Conservation (phyloP, 192 early-diverging fungal genomes). For the Spinellus fusiger region DNA sequence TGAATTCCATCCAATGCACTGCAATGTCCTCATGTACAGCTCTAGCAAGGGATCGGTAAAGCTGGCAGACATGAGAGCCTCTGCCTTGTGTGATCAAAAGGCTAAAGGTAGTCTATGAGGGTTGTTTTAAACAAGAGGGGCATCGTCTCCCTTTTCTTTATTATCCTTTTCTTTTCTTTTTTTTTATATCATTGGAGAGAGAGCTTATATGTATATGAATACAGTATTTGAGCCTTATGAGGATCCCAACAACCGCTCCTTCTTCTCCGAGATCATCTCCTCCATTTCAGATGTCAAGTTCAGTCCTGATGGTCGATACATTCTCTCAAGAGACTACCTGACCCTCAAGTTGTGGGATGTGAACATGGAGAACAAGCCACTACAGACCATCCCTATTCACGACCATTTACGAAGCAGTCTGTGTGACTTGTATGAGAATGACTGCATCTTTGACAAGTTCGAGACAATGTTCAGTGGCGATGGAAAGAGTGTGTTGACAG, state of each 20-base stretch:
- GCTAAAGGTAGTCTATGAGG: constrained; percentile 65
- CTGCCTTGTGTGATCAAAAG: constrained; percentile 90
- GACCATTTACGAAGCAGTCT: constrained; percentile 91
- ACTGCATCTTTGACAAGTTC: constrained; percentile 99
- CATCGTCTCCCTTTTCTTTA: background rate
- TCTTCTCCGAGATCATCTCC: constrained; percentile 99
- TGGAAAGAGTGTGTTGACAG: constrained; percentile 82
- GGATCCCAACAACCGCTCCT: constrained; percentile 89
- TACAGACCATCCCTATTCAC: constrained; percentile 93
- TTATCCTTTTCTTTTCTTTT: background rate
- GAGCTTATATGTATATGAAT: background rate
- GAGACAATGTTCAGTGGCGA: constrained; percentile 95
- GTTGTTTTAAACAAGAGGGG: background rate
- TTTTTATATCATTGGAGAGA: background rate
- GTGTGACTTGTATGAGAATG: constrained; percentile 98
- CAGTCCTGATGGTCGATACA: constrained; percentile 90
- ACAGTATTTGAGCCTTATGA: constrained; percentile 90
- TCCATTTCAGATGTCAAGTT: constrained; percentile 97
- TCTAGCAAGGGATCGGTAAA: constrained; percentile 98
- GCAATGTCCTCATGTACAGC: constrained; percentile 97
- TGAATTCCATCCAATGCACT: constrained; percentile 94
- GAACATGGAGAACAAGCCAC: constrained; percentile 90
- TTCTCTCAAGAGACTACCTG: constrained; percentile 94
- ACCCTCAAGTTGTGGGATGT: constrained; percentile 98
- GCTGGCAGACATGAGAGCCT: constrained; percentile 91